A percentile compares a stretch with the other conserved stretches of the same genome.
Evolutionary conservation across 2,329 filamentous ascomycete species (phyloP).

Genomic region (Hypomyces rosellus): DNA sequence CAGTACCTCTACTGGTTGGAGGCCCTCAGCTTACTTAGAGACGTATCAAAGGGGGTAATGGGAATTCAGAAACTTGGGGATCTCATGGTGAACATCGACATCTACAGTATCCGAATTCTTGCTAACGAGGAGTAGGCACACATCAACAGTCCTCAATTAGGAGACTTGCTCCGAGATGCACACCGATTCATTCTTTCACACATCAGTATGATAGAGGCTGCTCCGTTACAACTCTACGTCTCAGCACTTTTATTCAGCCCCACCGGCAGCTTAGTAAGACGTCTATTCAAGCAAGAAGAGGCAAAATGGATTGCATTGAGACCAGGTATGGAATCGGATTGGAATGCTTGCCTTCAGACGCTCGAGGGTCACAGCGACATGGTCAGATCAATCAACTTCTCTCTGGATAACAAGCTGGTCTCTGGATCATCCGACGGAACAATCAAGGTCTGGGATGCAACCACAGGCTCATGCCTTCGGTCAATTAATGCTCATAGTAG

Average conservation of each 20-base stretch:
- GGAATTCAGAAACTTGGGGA: conserved; percentile 10
- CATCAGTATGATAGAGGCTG: neutral
- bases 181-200: conserved; percentile 4
- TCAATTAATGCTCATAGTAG: neutral
- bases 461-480: neutral
- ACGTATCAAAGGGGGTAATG: conserved; percentile 16
- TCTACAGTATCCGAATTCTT: neutral
- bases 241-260: conserved; percentile 9
- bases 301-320: conserved; percentile 2
- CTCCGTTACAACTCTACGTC: conserved; percentile 2
- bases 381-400: neutral
- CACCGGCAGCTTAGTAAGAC: neutral
- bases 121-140: neutral
- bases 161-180: conserved; percentile 4
- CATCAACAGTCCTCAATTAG: neutral
- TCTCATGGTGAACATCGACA: neutral
- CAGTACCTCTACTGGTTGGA: conserved; percentile 38
- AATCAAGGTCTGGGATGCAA: conserved; percentile 1
- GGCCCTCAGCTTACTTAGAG: conserved; percentile 28
- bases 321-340: conserved; percentile 7
- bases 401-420: neutral
- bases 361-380: conserved; percentile 4
- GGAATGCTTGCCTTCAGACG: conserved; percentile 5
- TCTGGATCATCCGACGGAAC: neutral
- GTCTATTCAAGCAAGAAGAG: conserved; percentile 3